A percentile compares a stretch with the other conserved stretches of the same genome.
These are phyloP conservation scores for Nicotiana knightiana DNA, from an alignment of 257 asterid genomes.

Conservation along the genomic window DNA sequence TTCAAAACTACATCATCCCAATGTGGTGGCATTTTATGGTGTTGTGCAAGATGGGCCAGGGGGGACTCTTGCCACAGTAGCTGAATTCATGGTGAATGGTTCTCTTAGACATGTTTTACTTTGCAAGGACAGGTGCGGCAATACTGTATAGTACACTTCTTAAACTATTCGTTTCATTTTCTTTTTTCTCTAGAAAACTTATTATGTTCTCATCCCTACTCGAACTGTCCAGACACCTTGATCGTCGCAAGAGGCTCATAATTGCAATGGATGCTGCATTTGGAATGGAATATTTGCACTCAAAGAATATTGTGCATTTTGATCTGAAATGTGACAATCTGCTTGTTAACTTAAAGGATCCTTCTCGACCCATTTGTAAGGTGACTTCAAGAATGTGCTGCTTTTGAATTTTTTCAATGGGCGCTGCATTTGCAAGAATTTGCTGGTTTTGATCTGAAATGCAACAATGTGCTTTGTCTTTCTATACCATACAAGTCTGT, in stretches of 20 bases:
- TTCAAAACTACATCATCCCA: slow-evolving; percentile 21
- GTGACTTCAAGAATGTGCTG: slow-evolving; percentile 5
- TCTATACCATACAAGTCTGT: background rate
- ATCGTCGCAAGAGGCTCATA: slow-evolving; percentile 12
- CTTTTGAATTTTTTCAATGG: background rate
- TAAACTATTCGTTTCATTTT: background rate
- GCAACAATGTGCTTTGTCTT: background rate
- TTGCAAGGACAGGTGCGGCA: slow-evolving; percentile 8
- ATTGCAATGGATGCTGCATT: slow-evolving; percentile 17
- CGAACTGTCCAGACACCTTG: slow-evolving; percentile 6
- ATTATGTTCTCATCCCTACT: background rate
- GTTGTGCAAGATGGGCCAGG: slow-evolving; percentile 21
- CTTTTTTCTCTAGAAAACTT: background rate
- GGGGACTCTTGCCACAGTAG: slow-evolving; percentile 18
- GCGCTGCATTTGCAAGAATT: background rate
- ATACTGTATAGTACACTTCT: slow-evolving; percentile 3
- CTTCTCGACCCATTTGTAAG: slow-evolving; percentile 15
- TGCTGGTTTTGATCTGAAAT: slow-evolving; percentile 2
- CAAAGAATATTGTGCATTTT: slow-evolving; percentile 13
- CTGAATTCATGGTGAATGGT: slow-evolving; percentile 23
- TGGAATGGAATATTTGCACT: slow-evolving; percentile 16
- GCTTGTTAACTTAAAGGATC: slow-evolving; percentile 14
- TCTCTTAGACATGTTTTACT: slow-evolving; percentile 18
- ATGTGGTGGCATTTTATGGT: slow-evolving; percentile 25
- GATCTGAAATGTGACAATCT: slow-evolving; percentile 15